A percentile compares a stretch with the other conserved stretches of the same genome.
These are phyloP conservation scores for Xylariaceae sp. DNA, from an alignment of 2,329 filamentous ascomycete genomes.

Conservation along the genomic window DNA sequence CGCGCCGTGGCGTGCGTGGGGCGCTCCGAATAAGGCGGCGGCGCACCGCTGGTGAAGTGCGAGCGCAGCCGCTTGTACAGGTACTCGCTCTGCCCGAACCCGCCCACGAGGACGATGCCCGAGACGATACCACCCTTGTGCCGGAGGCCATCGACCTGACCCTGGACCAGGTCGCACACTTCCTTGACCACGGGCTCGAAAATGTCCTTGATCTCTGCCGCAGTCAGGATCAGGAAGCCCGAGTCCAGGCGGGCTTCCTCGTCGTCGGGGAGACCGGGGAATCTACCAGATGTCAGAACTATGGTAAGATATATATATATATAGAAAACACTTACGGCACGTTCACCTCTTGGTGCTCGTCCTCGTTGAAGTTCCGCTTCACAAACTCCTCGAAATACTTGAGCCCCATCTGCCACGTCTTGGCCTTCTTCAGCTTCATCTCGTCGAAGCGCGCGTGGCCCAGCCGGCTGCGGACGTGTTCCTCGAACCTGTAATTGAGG, in stretches of 20 bases:
- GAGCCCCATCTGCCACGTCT: conserved; percentile 74
- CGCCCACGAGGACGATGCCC: conserved; percentile 76
- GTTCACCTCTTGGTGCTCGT: conserved; percentile 71
- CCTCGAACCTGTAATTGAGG: conserved; percentile 75
- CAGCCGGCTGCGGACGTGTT: conserved; percentile 64
- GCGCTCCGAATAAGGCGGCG: conserved; percentile 61
- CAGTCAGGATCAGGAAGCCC: conserved; percentile 69
- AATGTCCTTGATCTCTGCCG: conserved; percentile 64
- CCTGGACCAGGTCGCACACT: conserved; percentile 62
- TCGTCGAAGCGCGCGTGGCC: conserved; percentile 62
- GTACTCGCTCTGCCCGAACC: conserved; percentile 75
- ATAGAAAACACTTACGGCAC: conserved; percentile 47
- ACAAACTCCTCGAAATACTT: conserved; percentile 81
- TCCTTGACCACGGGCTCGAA: conserved; percentile 71
- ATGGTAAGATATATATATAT: no score
- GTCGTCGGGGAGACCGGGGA: conserved; percentile 71
- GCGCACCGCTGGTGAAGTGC: conserved; percentile 57
- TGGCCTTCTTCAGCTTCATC: conserved; percentile 72
- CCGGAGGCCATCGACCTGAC: conserved; percentile 59
- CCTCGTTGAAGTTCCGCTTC: conserved; percentile 76
- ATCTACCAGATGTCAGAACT: conserved; percentile 40
- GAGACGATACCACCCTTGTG: conserved; percentile 57
- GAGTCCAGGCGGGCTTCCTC: conserved; percentile 69
- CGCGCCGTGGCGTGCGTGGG: conserved; percentile 58
- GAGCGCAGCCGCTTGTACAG: conserved; percentile 65